These are phyloP conservation scores for Pezicula neosporulosa DNA, from an alignment of 2,329 filamentous ascomycete genomes.

Conservation along the genomic window DNA sequence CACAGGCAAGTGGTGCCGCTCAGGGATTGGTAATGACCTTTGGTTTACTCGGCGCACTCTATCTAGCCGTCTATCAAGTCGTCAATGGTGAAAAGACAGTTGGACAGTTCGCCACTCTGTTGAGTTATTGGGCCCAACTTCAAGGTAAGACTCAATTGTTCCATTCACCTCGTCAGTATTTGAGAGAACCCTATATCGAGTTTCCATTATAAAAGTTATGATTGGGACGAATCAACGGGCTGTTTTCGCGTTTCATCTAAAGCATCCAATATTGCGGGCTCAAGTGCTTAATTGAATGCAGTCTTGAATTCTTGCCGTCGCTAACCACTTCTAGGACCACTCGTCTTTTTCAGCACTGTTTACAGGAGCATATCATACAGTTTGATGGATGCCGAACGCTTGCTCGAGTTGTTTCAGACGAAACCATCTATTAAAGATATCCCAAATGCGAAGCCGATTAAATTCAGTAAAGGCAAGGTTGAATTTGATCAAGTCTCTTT, in stretches of 20 bases:
- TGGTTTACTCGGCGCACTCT: constrained; percentile 40
- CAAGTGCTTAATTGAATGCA: no score
- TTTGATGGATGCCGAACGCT: constrained; percentile 62
- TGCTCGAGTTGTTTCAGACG: constrained; percentile 53
- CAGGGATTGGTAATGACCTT: constrained; percentile 49
- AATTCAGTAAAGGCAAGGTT: constrained; percentile 33
- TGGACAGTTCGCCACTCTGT: constrained; percentile 61
- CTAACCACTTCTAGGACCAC: constrained; percentile 25
- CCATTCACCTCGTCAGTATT: not conserved
- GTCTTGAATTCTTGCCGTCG: constrained; percentile 5
- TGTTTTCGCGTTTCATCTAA: no score
- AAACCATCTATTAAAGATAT: constrained; percentile 51
- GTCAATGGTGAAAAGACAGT: constrained; percentile 42
- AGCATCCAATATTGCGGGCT: no score
- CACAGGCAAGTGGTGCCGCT: constrained; percentile 42
- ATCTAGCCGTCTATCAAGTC: constrained; percentile 23
- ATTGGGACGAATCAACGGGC: no score
- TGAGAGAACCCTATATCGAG: no score
- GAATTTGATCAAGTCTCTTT: constrained; percentile 32
- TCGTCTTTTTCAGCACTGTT: constrained; percentile 36
- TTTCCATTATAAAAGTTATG: no score
- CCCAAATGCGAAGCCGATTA: constrained; percentile 40
- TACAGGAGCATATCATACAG: constrained; percentile 47
- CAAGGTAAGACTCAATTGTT: constrained; percentile 28
- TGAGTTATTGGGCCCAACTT: constrained; percentile 60